Percentiles rank a stretch among this genome's conserved stretches.
Evolutionary conservation across 305 asterid species (phyloP).

Genomic region (Fraxinus nigra): DNA sequence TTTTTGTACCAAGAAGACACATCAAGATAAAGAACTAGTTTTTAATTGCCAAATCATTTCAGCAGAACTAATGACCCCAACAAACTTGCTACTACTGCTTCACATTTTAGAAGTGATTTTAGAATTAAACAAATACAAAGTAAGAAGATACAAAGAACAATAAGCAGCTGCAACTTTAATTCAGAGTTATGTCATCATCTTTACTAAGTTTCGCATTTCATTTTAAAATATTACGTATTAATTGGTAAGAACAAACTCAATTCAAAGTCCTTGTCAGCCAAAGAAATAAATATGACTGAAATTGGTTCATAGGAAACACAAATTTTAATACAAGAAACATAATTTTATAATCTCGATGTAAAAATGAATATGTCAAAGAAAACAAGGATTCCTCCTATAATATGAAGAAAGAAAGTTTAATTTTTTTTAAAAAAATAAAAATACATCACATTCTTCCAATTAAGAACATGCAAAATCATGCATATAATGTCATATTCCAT

Average conservation of each 20-base stretch:
- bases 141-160: not conserved
- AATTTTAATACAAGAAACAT: not conserved
- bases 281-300: not conserved
- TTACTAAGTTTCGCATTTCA: not conserved
- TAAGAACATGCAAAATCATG: not conserved
- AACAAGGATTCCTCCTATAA: not conserved
- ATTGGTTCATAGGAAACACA: not conserved
- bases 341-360: not conserved
- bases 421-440: not conserved
- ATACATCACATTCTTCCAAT: not conserved
- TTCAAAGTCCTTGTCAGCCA: not conserved
- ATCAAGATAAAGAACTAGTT: not conserved
- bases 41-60: not conserved
- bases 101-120: constrained; percentile 1
- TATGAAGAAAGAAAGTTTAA: not conserved
- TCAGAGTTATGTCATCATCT: not conserved
- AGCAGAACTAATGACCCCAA: not conserved
- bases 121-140: not conserved
- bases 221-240: not conserved
- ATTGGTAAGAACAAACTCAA: not conserved
- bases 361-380: not conserved
- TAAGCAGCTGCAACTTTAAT: not conserved
- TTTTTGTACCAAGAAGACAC: constrained; percentile 4
- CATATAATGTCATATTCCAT: not conserved
- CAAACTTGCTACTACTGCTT: not conserved